These are phyloP conservation scores for Ceratobasidium sp. DNA, from an alignment of 1,284 basidiomycete genomes.

Conservation along the genomic window DNA sequence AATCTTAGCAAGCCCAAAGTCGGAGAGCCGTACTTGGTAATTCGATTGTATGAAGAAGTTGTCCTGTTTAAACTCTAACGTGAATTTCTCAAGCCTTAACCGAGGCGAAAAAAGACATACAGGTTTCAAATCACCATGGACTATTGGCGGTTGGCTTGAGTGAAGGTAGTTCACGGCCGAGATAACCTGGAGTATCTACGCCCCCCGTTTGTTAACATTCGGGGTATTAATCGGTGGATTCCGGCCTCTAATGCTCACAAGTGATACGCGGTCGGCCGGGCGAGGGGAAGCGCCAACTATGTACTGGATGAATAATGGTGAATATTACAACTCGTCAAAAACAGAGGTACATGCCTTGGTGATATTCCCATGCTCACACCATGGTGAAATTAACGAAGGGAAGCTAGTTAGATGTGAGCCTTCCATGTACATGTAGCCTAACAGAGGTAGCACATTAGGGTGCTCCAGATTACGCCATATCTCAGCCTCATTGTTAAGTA, in stretches of 20 bases:
- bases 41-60: constrained; percentile 23
- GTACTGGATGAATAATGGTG: not conserved
- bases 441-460: constrained; percentile 7
- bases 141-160: not conserved
- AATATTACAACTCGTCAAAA: not conserved
- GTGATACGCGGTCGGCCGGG: constrained; percentile 19
- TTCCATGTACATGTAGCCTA: constrained; percentile 7
- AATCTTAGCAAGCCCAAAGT: constrained; percentile 28
- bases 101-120: not conserved
- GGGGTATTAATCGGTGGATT: too few relatives aligned
- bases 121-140: constrained; percentile 29
- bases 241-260: constrained; percentile 11
- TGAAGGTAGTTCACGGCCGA: constrained; percentile 26
- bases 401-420: not conserved
- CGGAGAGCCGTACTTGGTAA: constrained; percentile 25
- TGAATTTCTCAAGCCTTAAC: not conserved
- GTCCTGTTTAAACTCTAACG: not conserved
- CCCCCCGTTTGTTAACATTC: not conserved
- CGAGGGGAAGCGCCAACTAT: not conserved
- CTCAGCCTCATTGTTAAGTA: constrained; percentile 14
- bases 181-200: constrained; percentile 15
- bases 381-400: constrained; percentile 26
- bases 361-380: constrained; percentile 26
- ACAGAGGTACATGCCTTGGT: not conserved
- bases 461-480: constrained; percentile 31